These are phyloP conservation scores for Ophiostoma ips DNA, from an alignment of 2,329 filamentous ascomycete species.

Conservation along the genomic window DNA sequence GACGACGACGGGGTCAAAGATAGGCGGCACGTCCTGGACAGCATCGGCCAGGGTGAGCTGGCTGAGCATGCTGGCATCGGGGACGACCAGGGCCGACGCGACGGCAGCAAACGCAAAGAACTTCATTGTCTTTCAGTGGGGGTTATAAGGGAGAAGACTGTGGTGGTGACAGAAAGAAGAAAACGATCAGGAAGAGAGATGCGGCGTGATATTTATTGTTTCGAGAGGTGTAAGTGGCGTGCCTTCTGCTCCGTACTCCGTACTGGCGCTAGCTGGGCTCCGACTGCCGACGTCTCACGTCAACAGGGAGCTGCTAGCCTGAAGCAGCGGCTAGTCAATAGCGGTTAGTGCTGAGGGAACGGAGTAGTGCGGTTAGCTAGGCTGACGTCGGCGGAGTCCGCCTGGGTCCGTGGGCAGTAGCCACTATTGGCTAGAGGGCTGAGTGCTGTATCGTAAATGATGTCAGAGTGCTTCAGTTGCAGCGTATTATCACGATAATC, in stretches of 20 bases:
- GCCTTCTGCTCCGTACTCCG: no score
- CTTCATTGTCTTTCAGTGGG: no score
- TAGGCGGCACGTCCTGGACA: background rate
- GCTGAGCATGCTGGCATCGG: constrained; percentile 10
- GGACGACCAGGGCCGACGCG: constrained; percentile 15
- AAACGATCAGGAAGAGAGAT: no score
- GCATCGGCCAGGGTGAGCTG: constrained; percentile 13
- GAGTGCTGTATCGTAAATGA: no score
- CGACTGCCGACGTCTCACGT: background rate
- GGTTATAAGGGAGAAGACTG: background rate
- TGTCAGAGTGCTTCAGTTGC: no score
- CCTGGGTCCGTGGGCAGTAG: background rate
- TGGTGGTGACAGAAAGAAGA: background rate
- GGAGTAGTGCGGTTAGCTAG: background rate
- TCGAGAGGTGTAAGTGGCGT: background rate
- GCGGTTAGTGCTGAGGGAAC: background rate
- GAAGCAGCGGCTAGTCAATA: background rate
- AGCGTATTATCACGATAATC: no score
- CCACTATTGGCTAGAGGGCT: no score
- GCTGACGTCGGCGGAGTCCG: background rate
- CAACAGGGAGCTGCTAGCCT: background rate
- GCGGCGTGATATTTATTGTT: background rate
- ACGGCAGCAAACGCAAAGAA: constrained; percentile 13
- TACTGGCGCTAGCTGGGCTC: background rate
- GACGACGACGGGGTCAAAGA: background rate